Base-by-base conservation (phyloP, 495 filamentous ascomycete species). In the Aspergillus cristatus region DNA sequence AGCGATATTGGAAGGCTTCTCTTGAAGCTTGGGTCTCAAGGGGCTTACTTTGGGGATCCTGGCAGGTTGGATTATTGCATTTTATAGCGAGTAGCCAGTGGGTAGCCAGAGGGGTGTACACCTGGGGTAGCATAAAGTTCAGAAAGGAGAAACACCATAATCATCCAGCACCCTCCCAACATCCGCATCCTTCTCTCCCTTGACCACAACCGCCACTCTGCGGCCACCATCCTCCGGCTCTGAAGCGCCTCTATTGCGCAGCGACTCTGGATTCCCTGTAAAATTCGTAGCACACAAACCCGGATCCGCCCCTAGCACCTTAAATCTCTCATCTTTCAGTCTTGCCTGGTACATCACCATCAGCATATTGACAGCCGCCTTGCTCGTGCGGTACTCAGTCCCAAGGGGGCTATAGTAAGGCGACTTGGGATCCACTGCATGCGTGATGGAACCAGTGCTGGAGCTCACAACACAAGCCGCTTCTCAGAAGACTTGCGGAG, bases 301-400 rank as follows among this genome's bases (percentile, higher is more conserved):
- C 3, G 50, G 50, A 31, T 50, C 47, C 12, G 43, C 50, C 1
- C 35, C 43, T 26, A 50, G 35, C 7, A 50, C 40, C 36, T 47
- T 43, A 35, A 50, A 42, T 12, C 41, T 40, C 26, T 55, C 45
- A 6, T 15, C 40, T 20, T 33, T 26, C 22, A 52, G 32, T 17
- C 28, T 14, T 2, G 32, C 36, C 25, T 15, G 17, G 34, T 49
- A 55, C 32, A 42, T 17, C 13, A 48, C 42, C 35, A 46, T 55
- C 32, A 61, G 31, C 65, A 67, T 67, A 32, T 67, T 62, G 35
- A 69, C 7, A 11, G 66, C 66, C 13, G 64, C 60, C 47, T 70
- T 70, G 42, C 61, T 66, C 22, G 50, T 46, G 2, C 64, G 51
- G 34, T 68, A 67, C 18, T 51, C 45, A 15, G 52, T 48, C 18